A percentile compares a stretch with the other conserved stretches of the same genome.
These are phyloP conservation scores for Zymoseptoria passerinii DNA, from an alignment of 2,329 filamentous ascomycete species.

Conservation along the genomic window DNA sequence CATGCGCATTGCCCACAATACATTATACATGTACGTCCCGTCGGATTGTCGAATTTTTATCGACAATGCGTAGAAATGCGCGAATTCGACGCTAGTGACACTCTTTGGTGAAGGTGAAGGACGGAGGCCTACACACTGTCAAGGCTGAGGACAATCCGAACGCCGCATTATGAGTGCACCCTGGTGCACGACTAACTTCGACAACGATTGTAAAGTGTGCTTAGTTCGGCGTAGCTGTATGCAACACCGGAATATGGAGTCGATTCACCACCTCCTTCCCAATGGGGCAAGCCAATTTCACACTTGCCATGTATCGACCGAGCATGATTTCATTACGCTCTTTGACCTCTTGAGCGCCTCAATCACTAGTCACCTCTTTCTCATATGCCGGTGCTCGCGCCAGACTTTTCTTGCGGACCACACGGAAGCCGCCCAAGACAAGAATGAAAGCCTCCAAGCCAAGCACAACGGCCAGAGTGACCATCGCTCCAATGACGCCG, in stretches of 20 bases:
- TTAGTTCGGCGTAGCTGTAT: too few relatives aligned
- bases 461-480: slow-evolving; percentile 57
- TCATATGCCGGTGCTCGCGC: not conserved
- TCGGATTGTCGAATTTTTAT: not conserved
- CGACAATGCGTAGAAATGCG: not conserved
- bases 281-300: too few relatives aligned
- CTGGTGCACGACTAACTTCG: too few relatives aligned
- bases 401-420: slow-evolving; percentile 49
- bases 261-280: too few relatives aligned
- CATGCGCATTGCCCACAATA: not conserved
- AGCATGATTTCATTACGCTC: too few relatives aligned
- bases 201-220: too few relatives aligned
- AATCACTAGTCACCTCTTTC: not conserved
- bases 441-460: slow-evolving; percentile 47
- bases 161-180: not conserved
- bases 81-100: not conserved
- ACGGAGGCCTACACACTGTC: too few relatives aligned
- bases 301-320: too few relatives aligned
- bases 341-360: too few relatives aligned
- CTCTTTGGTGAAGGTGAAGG: not conserved
- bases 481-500: slow-evolving; percentile 69
- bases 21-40: not conserved
- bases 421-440: slow-evolving; percentile 48
- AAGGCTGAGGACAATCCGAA: not conserved
- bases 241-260: too few relatives aligned